Percentiles rank a stretch among this genome's conserved stretches.
Conservation (phyloP, 2,329 filamentous ascomycete genomes). For the Mycosphaerelloides madeirae region DNA sequence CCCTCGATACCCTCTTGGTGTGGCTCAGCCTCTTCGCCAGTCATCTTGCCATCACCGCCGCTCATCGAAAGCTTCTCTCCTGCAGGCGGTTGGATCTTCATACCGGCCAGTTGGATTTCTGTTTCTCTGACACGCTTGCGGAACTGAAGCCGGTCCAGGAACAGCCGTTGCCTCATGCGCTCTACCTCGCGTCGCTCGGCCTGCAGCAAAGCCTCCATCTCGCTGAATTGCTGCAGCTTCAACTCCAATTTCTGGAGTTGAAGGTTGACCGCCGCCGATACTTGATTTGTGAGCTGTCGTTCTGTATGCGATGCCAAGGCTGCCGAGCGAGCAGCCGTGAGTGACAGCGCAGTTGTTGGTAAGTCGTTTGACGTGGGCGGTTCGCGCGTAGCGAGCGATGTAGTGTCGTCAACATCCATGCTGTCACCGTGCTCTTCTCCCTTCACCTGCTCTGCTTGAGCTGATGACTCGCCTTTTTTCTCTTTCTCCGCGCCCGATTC, state of each 20-base stretch:
- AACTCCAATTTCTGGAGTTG: slow-evolving; percentile 94
- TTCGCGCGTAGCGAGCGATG: slow-evolving; percentile 47
- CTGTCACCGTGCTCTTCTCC: slow-evolving; percentile 37
- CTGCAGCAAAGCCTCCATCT: slow-evolving; percentile 88
- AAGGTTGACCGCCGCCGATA: slow-evolving; percentile 86
- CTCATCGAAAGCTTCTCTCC: slow-evolving; percentile 22
- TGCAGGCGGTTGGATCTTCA: slow-evolving; percentile 23
- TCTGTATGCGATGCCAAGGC: slow-evolving; percentile 94
- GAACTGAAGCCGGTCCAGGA: slow-evolving; percentile 86
- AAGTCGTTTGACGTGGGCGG: slow-evolving; percentile 34
- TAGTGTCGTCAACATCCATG: slow-evolving; percentile 57
- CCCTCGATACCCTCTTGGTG: slow-evolving; percentile 24
- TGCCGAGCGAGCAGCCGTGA: slow-evolving; percentile 78
- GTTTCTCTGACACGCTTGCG: slow-evolving; percentile 80
- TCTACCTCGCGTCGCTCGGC: slow-evolving; percentile 91
- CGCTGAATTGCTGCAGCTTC: slow-evolving; percentile 92
- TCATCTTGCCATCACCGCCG: slow-evolving; percentile 3
- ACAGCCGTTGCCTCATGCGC: slow-evolving; percentile 83
- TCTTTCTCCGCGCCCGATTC: slow-evolving; percentile 50
- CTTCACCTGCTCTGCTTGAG: slow-evolving; percentile 12
- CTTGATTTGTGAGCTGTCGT: slow-evolving; percentile 88
- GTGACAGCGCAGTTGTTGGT: slow-evolving; percentile 76
- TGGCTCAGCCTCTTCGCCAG: slow-evolving; percentile 12
- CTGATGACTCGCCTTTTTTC: slow-evolving; percentile 52
- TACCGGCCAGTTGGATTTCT: slow-evolving; percentile 52